Evolutionary conservation across 148 eudicot species (phyloP), one percentile per base, ranked within the genome.

Genomic region (Chenopodium suecicum): DNA sequence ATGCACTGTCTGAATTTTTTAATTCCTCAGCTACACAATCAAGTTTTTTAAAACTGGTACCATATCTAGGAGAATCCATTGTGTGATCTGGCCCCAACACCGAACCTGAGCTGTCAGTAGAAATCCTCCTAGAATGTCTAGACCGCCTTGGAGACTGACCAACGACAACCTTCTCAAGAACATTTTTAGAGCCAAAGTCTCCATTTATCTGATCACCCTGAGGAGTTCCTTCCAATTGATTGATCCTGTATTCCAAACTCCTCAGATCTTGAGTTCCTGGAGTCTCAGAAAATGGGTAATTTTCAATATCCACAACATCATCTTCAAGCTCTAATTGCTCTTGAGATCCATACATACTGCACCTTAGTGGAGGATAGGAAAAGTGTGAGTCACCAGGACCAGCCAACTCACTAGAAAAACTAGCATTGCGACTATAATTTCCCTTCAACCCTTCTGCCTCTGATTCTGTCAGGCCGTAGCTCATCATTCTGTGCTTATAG

Each of bases 401-500:
- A 74, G 80, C 88, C 41, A 78, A 29, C 54, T 84, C 89, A 68
- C 78, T 86, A 66, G 74, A 75, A 58, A 79, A 85, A 81, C 92
- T 89, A 76, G 82, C 86, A 71, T 89, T 86, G 12, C 88, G 82
- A 50, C 88, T 79, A 82, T 84, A 85, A 69, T 32, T 81, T 50
- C 78, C 81, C 52, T 69, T 83, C 82, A 87, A 86, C 22, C 92
- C 99, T 70, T 94, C 98, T 13, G 88, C 95, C 83, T 94, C 99
- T 13, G 76, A 75, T 85, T 96, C 98, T 3, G 91, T 86, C 34
- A 96, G 79, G 64, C 98, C 98, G 85, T 80, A 94, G 78, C 95
- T 94, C 91, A 91, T 87, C 94, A 94, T 84, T 80, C 91, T 92
- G 80, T 94, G 92, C 79, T 91, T 94, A 85, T 91, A 94, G 23